Evolutionary conservation across 352 stramenopile genomes (phyloP).

Genomic region (Phytophthora chlamydospora): DNA sequence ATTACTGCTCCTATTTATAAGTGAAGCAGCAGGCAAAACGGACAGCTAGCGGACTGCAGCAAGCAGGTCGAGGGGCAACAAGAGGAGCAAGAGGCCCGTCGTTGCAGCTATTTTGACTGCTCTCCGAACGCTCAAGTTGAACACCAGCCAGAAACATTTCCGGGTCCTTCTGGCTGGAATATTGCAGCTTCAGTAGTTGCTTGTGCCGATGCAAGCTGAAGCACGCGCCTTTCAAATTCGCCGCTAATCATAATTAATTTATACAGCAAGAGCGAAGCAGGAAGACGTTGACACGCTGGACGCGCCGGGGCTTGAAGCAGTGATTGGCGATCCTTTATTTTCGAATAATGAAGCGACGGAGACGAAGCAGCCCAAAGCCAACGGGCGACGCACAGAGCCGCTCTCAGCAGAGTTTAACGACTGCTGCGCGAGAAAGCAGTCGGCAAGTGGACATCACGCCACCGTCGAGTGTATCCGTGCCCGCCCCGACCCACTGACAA

Average conservation of each 20-base stretch:
- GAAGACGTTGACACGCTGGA: constrained; percentile 20
- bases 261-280: constrained; percentile 6
- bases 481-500: constrained; percentile 34
- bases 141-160: too few species aligned
- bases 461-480: constrained; percentile 31
- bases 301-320: constrained; percentile 45
- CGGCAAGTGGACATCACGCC: constrained; percentile 36
- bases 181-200: background rate
- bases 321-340: constrained; percentile 78
- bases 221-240: background rate
- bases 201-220: constrained; percentile 3
- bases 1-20: constrained; percentile 43
- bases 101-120: too few species aligned
- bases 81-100: background rate
- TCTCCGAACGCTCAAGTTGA: too few species aligned
- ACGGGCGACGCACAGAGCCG: constrained; percentile 20
- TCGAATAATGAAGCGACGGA: constrained; percentile 79
- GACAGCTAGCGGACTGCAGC: constrained; percentile 13
- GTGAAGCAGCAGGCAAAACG: constrained; percentile 13
- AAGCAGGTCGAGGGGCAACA: background rate
- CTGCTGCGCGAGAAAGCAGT: constrained; percentile 21
- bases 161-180: too few species aligned
- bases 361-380: constrained; percentile 32
- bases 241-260: constrained; percentile 3
- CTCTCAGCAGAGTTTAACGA: constrained; percentile 24